These are phyloP conservation scores for Psidium friedrichsthalianum DNA, from an alignment of 345 rosid species.

Conservation along the genomic window DNA sequence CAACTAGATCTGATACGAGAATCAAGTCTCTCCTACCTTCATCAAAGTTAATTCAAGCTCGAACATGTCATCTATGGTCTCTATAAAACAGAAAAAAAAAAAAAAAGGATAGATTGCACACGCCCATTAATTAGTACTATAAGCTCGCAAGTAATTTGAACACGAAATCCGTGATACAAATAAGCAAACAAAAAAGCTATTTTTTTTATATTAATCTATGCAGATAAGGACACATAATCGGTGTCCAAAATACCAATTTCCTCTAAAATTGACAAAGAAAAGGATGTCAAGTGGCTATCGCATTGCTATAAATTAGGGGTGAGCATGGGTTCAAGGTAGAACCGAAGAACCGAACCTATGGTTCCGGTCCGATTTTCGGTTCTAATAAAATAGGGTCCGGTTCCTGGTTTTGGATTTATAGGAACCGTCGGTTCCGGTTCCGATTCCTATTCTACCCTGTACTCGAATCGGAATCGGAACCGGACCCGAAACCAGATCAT, in stretches of 20 bases:
- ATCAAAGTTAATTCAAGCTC: accelerated
- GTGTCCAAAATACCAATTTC: neutral
- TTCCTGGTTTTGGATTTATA: no score
- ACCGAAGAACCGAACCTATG: no score
- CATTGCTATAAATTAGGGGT: neutral
- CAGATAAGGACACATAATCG: neutral
- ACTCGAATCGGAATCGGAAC: no score
- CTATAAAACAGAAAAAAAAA: neutral
- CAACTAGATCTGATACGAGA: neutral
- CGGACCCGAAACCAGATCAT: no score
- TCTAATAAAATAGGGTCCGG: no score
- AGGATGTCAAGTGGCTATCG: neutral
- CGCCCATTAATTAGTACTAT: neutral
- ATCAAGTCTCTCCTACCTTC: neutral
- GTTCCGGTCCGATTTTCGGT: no score
- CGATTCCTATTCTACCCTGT: no score
- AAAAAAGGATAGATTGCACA: no score
- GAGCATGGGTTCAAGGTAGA: no score
- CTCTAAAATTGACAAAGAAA: neutral
- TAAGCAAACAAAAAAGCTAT: neutral
- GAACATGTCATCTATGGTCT: neutral
- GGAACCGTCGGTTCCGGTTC: no score
- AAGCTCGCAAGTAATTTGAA: neutral
- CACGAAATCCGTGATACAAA: neutral
- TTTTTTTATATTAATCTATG: neutral